phyloP scores from a whole-genome alignment of 352 stramenopile species.

The Phytophthora pinifolia region DNA sequence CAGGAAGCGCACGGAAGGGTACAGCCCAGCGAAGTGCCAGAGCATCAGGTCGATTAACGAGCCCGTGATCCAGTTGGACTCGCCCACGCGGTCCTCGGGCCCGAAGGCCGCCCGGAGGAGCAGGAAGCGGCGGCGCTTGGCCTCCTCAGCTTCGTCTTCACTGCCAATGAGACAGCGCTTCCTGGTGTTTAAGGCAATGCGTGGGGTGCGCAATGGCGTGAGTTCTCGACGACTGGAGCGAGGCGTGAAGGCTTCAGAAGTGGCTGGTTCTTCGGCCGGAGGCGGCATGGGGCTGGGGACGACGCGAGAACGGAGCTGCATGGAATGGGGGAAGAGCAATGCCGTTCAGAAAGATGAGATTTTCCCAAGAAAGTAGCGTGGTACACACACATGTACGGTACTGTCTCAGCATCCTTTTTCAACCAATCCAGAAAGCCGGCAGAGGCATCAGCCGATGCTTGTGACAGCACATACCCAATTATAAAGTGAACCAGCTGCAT shows the following conservation, averaged over 20 bases:
- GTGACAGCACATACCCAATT: too few relatives aligned
- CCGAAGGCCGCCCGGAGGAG: slow-evolving; percentile 59
- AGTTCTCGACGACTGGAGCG: slow-evolving; percentile 11
- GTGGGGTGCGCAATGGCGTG: slow-evolving; percentile 7
- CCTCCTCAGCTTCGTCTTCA: slow-evolving; percentile 23
- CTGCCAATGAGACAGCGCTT: slow-evolving; percentile 15
- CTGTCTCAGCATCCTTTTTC: background rate
- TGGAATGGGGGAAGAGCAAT: slow-evolving; percentile 2
- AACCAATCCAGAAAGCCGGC: slow-evolving; percentile 1
- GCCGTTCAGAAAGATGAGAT: slow-evolving; percentile 1
- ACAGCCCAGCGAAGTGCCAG: slow-evolving; percentile 74
- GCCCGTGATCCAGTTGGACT: slow-evolving; percentile 82
- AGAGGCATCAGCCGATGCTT: slow-evolving; percentile 8
- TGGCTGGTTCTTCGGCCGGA: background rate
- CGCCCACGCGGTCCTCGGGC: slow-evolving; percentile 64
- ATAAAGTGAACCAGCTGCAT: background rate
- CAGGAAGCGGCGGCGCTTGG: slow-evolving; percentile 18
- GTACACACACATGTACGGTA: slow-evolving; percentile 4
- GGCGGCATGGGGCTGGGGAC: background rate
- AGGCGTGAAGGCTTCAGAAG: background rate
- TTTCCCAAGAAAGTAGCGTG: slow-evolving; percentile 8
- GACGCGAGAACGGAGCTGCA: slow-evolving; percentile 24
- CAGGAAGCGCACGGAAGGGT: slow-evolving; percentile 74
- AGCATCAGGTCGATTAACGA: slow-evolving; percentile 87
- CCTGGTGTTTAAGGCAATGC: slow-evolving; percentile 7